Evolutionary conservation across 192 early-diverging fungal species (phyloP).

Genomic region (Funneliformis geosporum): DNA sequence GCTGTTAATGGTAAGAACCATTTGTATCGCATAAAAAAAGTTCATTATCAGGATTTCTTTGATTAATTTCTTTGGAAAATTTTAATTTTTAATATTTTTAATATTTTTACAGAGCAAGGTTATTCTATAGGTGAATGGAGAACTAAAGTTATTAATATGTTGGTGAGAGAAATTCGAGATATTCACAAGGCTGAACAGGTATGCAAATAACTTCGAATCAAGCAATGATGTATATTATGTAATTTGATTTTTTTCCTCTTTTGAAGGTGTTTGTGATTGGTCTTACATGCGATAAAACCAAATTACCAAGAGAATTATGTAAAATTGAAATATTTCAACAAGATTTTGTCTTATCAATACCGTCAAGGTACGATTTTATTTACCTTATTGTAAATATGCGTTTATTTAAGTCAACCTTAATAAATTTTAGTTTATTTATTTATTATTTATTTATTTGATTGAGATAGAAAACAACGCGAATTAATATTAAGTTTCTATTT

Average conservation of each 20-base stretch:
- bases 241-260: slow-evolving; percentile 4
- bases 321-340: slow-evolving; percentile 44
- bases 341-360: slow-evolving; percentile 43
- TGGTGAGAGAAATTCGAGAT: neutral
- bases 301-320: slow-evolving; percentile 42
- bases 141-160: neutral
- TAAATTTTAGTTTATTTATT: slow-evolving; percentile 9
- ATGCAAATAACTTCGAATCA: neutral
- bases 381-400: neutral
- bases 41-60: neutral
- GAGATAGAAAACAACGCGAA: neutral
- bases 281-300: slow-evolving; percentile 37
- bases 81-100: too few relatives aligned
- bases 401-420: neutral
- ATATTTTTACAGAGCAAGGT: slow-evolving; percentile 15
- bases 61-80: neutral
- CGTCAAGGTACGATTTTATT: slow-evolving; percentile 38
- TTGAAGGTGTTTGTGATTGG: slow-evolving; percentile 48
- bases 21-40: neutral
- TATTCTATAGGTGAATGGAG: slow-evolving; percentile 33
- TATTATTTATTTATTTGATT: slow-evolving; percentile 31
- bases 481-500: neutral
- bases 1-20: slow-evolving; percentile 33
- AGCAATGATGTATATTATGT: neutral
- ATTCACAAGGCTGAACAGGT: neutral